These are phyloP conservation scores for Pontederia paniculata DNA, from an alignment of 176 grass and related monocot genomes.

Conservation along the genomic window DNA sequence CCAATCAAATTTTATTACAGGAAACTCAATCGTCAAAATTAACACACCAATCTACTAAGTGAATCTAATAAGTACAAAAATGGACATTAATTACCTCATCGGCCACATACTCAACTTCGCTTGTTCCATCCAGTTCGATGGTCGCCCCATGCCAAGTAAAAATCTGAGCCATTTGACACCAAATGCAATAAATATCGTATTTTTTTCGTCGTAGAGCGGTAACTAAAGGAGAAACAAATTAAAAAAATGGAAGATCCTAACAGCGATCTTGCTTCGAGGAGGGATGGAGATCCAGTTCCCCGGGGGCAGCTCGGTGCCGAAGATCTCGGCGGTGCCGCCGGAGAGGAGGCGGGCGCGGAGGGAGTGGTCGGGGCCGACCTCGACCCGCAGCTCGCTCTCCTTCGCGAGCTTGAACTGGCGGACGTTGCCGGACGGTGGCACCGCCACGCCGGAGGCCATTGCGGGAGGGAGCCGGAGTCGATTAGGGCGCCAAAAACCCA, in stretches of 20 bases:
- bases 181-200: background rate
- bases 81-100: slow-evolving; percentile 58
- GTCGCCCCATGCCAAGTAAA: slow-evolving; percentile 93
- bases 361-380: slow-evolving; percentile 53
- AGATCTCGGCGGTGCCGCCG: slow-evolving; percentile 87
- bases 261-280: slow-evolving; percentile 66
- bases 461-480: no score
- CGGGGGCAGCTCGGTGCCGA: slow-evolving; percentile 75
- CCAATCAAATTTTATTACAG: background rate
- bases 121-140: slow-evolving; percentile 63
- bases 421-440: background rate
- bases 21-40: background rate
- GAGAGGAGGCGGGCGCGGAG: slow-evolving; percentile 66
- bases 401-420: slow-evolving; percentile 51
- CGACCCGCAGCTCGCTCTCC: slow-evolving; percentile 77
- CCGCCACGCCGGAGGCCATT: no score
- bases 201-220: background rate
- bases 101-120: slow-evolving; percentile 77
- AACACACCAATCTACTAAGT: background rate
- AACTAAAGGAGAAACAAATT: background rate
- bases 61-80: no score
- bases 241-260: slow-evolving; percentile 17
- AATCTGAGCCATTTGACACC: slow-evolving; percentile 26
- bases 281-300: slow-evolving; percentile 72
- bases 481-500: no score